Evolutionary conservation across 148 eudicot species (phyloP).

Genomic region (Fallopia convolvulus): DNA sequence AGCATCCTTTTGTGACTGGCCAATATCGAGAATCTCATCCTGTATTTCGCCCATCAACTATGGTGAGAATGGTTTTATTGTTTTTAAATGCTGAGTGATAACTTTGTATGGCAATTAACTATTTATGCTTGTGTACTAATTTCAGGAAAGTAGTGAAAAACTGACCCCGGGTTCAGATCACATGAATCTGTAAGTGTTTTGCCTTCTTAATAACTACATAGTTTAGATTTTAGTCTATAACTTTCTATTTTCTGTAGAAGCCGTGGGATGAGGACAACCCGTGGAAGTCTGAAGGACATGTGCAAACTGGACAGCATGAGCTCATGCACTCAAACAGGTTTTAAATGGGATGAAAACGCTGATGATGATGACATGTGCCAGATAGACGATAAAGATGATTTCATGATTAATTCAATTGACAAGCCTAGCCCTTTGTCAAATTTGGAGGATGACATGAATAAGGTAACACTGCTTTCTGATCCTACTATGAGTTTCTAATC

Average conservation of each 20-base stretch:
- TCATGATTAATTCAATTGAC: slow-evolving; percentile 13
- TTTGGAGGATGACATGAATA: neutral
- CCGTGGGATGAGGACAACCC: slow-evolving; percentile 4
- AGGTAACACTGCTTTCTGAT: neutral
- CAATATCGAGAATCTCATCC: slow-evolving; percentile 8
- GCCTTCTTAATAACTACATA: neutral
- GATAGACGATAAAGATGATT: slow-evolving; percentile 55
- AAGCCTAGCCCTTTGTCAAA: slow-evolving; percentile 2
- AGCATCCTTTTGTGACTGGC: slow-evolving; percentile 78
- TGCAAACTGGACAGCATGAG: slow-evolving; percentile 5
- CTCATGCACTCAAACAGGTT: neutral
- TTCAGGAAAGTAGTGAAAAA: slow-evolving; percentile 1
- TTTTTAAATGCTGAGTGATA: neutral
- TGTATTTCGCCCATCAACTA: slow-evolving; percentile 5
- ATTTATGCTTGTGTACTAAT: neutral
- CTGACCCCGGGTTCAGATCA: neutral
- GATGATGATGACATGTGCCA: slow-evolving; percentile 67
- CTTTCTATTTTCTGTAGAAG: neutral
- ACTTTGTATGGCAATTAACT: neutral
- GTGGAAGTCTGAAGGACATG: neutral
- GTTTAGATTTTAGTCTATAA: neutral
- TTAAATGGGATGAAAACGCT: neutral
- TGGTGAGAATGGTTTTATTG: neutral
- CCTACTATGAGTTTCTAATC: neutral
- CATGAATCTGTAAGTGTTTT: slow-evolving; percentile 2